These are phyloP conservation scores for Saccharomycopsis sp. DNA, from an alignment of 805 yeast genomes.

Conservation along the genomic window DNA sequence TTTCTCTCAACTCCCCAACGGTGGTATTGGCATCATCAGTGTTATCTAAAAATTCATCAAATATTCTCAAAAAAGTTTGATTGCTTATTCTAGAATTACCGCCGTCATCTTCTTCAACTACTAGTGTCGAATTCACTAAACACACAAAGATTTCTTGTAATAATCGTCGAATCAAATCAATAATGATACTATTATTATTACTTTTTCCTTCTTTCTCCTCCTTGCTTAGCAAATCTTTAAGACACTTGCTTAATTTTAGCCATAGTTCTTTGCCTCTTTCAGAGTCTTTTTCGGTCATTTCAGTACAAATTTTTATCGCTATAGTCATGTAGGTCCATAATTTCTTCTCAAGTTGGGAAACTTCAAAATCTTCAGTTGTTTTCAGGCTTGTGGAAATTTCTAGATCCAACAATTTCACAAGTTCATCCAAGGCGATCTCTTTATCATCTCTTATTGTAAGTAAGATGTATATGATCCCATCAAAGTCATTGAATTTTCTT, in stretches of 20 bases:
- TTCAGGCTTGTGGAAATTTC: not conserved
- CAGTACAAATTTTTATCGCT: slow-evolving; percentile 29
- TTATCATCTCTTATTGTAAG: slow-evolving; percentile 3
- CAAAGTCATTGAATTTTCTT: slow-evolving; percentile 6
- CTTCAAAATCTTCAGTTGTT: not conserved
- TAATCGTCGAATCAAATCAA: slow-evolving; percentile 33
- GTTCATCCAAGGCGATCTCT: slow-evolving; percentile 23
- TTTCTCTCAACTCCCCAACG: slow-evolving; percentile 50
- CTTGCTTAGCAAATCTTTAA: slow-evolving; percentile 31
- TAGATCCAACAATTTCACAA: slow-evolving; percentile 24
- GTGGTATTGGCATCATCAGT: slow-evolving; percentile 43
- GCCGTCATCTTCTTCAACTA: slow-evolving; percentile 14
- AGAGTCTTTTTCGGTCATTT: slow-evolving; percentile 18
- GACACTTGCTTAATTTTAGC: slow-evolving; percentile 33
- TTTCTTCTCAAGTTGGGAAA: slow-evolving; percentile 24
- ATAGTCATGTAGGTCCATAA: slow-evolving; percentile 32
- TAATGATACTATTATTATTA: slow-evolving; percentile 17
- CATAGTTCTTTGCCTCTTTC: slow-evolving; percentile 33
- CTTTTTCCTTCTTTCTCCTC: slow-evolving; percentile 26
- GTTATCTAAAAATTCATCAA: slow-evolving; percentile 46
- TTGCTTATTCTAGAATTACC: slow-evolving; percentile 22
- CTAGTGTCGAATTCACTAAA: slow-evolving; percentile 30
- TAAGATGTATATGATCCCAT: slow-evolving; percentile 13
- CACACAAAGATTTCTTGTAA: slow-evolving; percentile 38
- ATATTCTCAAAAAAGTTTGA: slow-evolving; percentile 40